Conservation (phyloP, 1,284 basidiomycete species). For the Hypsizygus ulmarius region DNA sequence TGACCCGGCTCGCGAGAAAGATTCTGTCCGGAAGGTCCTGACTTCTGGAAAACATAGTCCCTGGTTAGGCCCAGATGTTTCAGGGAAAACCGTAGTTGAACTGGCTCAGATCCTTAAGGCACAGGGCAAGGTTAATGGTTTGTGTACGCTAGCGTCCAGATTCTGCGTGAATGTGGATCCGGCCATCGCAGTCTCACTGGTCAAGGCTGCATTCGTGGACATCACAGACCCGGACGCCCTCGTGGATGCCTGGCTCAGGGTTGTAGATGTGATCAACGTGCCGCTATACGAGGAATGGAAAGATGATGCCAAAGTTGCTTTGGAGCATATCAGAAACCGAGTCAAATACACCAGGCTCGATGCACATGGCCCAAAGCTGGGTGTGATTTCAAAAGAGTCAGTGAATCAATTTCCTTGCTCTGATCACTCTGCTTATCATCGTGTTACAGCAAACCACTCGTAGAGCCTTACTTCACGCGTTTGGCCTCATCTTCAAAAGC, state of each 20-base stretch:
- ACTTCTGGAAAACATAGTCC: conserved; percentile 38
- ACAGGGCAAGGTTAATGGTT: conserved; percentile 54
- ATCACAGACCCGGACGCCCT: conserved; percentile 52
- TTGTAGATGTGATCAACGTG: conserved; percentile 86
- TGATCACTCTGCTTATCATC: conserved; percentile 9
- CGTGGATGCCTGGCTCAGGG: conserved; percentile 67
- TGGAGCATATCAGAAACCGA: conserved; percentile 74
- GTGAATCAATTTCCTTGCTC: conserved; percentile 26
- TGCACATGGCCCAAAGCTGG: conserved; percentile 79
- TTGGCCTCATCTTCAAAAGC: conserved; percentile 57
- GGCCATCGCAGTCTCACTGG: conserved; percentile 60
- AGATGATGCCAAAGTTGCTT: conserved; percentile 72
- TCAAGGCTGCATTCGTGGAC: conserved; percentile 66
- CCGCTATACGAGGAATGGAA: conserved; percentile 85
- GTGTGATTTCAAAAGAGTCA: conserved; percentile 74
- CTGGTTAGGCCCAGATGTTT: conserved; percentile 60
- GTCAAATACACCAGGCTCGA: conserved; percentile 82
- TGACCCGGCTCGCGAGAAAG: conserved; percentile 61
- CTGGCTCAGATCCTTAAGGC: conserved; percentile 63
- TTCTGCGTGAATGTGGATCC: conserved; percentile 67
- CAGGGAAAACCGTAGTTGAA: conserved; percentile 60
- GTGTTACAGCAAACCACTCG: conserved; percentile 65
- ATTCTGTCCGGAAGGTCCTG: conserved; percentile 51
- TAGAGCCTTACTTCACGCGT: conserved; percentile 90
- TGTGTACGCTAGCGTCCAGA: conserved; percentile 61